phyloP scores from a whole-genome alignment of 192 early-diverging fungal genomes.

The Mortierella antarctica region DNA sequence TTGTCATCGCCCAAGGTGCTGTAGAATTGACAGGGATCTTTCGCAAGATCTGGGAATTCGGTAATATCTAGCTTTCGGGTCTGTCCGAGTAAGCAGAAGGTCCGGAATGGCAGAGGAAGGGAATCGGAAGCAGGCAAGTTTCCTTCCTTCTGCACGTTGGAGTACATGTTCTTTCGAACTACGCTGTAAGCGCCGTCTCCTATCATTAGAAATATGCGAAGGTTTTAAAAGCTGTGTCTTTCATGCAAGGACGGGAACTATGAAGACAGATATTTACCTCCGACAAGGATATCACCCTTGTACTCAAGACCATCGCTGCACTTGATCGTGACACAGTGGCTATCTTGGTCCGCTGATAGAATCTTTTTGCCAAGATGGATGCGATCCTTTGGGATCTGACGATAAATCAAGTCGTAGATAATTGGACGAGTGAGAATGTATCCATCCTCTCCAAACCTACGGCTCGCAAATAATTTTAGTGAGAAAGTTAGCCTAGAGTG shows the following conservation, averaged over 20 bases:
- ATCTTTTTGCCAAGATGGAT: conserved; percentile 23
- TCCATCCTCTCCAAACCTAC: conserved; percentile 17
- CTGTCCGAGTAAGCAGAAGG: conserved; percentile 16
- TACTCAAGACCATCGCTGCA: conserved; percentile 13
- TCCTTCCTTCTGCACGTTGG: background rate
- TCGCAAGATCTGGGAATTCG: conserved; percentile 21
- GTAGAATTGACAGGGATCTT: conserved; percentile 18
- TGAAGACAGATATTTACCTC: conserved; percentile 3
- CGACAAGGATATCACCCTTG: conserved; percentile 25
- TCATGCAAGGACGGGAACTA: background rate
- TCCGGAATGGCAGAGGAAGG: conserved; percentile 3
- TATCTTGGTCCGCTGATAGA: conserved; percentile 7
- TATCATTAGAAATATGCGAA: conserved; percentile 2
- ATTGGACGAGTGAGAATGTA: conserved; percentile 14
- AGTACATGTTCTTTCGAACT: conserved; percentile 15
- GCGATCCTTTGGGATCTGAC: conserved; percentile 13
- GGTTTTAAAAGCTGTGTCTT: conserved; percentile 3
- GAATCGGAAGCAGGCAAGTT: conserved; percentile 18
- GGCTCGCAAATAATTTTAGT: conserved; percentile 6
- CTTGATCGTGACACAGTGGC: conserved; percentile 5
- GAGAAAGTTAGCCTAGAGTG: conserved; percentile 2
- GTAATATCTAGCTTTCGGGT: conserved; percentile 11
- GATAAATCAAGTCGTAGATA: conserved; percentile 13
- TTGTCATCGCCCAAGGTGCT: conserved; percentile 23
- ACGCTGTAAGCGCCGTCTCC: conserved; percentile 21